Evolutionary conservation across 1,284 basidiomycete genomes (phyloP), one percentile per base, ranked within the genome.

Genomic region (Ceratobasidium sp.): DNA sequence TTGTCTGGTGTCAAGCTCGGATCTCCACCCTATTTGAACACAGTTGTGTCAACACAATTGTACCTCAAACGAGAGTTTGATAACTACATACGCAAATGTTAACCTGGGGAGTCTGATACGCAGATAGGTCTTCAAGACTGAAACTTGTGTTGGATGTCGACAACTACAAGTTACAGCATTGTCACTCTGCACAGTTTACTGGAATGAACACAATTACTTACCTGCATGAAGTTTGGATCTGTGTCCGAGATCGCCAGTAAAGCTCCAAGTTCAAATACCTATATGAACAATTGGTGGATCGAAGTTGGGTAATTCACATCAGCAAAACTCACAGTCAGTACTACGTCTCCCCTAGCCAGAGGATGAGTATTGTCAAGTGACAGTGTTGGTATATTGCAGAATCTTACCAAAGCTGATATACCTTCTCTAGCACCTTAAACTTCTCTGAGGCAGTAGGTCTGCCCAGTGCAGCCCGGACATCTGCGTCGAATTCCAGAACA

Each of bases 311-410:
- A 56, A 56, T 33, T 11, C 5, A 7, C 6, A 23, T 13, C 6
- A 4, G 23, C 45, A n/a, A 20, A n/a, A 63, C 73, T 6, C 35
- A 75, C 73, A 33, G 56, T 61, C n/a, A 61, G 61, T 26, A 75
- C 33, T 4, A 75, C 73, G 15, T 75, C 73, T 8, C 73, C 73
- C 73, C 73, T 75, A 37, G n/a, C 20, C 33, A 13, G 33, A 37
- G 2, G 2, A 7, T 3, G 0, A 66, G 17, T n/a, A 23, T 17
- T 35, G 10, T 17, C 26, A 42, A n/a, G 3, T 17, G 37, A 26
- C 8, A 28, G 13, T 3, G 7, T 28, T n/a, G 15, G 15, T 28
- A 64, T n/a, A 39, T 45, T 4, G n/a, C 6, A 51, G 3, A 1
- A 26, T 51, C 73, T 53, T 35, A 75, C 73, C 73, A 75, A 37